Percentiles rank a stretch among this genome's conserved stretches.
These are phyloP conservation scores for Eutypa lata DNA, from an alignment of 2,329 filamentous ascomycete species.

Conservation along the genomic window DNA sequence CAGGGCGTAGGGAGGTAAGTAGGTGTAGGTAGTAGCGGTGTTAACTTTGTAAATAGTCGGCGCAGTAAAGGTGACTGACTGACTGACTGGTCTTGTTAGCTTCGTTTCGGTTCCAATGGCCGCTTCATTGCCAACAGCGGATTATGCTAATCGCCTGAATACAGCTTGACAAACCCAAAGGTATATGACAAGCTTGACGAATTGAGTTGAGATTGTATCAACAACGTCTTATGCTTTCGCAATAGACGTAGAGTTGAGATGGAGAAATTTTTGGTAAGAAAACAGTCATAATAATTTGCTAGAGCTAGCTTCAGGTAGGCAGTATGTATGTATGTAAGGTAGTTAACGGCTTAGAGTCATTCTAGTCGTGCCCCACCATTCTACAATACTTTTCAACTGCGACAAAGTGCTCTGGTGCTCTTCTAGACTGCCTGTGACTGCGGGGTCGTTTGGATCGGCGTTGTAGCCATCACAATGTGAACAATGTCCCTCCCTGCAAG, in stretches of 20 bases:
- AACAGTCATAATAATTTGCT: too few relatives aligned
- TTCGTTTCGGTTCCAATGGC: neutral
- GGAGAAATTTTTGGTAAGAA: neutral
- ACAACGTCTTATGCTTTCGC: neutral
- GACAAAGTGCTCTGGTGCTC: neutral
- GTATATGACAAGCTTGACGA: too few relatives aligned
- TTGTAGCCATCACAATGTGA: too few relatives aligned
- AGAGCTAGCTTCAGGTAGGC: neutral
- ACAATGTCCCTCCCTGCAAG: too few relatives aligned
- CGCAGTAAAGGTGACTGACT: neutral
- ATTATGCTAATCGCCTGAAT: neutral
- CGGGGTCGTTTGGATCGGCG: neutral
- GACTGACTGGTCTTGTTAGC: neutral
- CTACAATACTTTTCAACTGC: neutral
- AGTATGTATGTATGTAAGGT: neutral
- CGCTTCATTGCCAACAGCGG: neutral
- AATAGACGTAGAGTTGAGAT: neutral
- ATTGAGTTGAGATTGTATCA: too few relatives aligned
- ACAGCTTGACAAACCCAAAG: neutral
- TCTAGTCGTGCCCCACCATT: slow-evolving; percentile 27
- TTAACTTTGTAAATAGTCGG: neutral
- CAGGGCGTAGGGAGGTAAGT: too few relatives aligned
- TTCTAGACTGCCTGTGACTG: neutral
- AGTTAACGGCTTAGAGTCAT: slow-evolving; percentile 20
- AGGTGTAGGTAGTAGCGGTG: neutral